phyloP scores from a whole-genome alignment of 768 basidiomycete genomes.

The Butyriboletus loyo region DNA sequence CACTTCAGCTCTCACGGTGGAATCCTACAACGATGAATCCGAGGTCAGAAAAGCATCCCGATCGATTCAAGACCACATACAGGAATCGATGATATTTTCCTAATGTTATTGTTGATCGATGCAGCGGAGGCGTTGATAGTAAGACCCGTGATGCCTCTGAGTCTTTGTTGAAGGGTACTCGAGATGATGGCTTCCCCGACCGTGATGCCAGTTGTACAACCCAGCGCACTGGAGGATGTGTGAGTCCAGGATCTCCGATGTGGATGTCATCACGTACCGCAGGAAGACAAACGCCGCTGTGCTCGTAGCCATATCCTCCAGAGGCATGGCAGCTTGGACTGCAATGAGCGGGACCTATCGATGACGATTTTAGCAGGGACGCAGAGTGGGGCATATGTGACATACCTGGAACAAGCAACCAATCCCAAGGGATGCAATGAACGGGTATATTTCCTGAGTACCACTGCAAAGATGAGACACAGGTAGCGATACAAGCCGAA shows the following conservation, averaged over 20 bases:
- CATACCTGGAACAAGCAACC: conserved; percentile 36
- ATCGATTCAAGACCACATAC: conserved; percentile 15
- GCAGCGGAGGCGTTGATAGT: conserved; percentile 41
- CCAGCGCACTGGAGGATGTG: conserved; percentile 50
- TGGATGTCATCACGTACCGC: conserved; percentile 16
- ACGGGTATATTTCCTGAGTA: conserved; percentile 30
- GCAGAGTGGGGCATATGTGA: neutral
- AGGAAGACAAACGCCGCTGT: conserved; percentile 38
- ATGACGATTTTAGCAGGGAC: neutral
- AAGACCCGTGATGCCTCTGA: conserved; percentile 15
- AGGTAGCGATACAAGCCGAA: neutral
- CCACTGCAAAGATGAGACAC: conserved; percentile 18
- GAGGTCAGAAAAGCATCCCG: conserved; percentile 1
- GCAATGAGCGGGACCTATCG: conserved; percentile 31
- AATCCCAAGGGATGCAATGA: conserved; percentile 33
- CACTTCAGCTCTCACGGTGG: conserved; percentile 28
- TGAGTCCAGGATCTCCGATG: neutral
- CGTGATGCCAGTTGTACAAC: conserved; percentile 73
- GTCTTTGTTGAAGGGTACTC: conserved; percentile 37
- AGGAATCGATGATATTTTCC: conserved; percentile 36
- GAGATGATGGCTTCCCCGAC: conserved; percentile 71
- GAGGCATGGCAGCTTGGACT: conserved; percentile 46
- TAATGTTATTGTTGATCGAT: conserved; percentile 46
- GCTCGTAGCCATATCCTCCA: conserved; percentile 41
- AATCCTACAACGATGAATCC: conserved; percentile 23